Base-by-base conservation (phyloP, 345 rosid species). In the Syzygium aqueum region DNA sequence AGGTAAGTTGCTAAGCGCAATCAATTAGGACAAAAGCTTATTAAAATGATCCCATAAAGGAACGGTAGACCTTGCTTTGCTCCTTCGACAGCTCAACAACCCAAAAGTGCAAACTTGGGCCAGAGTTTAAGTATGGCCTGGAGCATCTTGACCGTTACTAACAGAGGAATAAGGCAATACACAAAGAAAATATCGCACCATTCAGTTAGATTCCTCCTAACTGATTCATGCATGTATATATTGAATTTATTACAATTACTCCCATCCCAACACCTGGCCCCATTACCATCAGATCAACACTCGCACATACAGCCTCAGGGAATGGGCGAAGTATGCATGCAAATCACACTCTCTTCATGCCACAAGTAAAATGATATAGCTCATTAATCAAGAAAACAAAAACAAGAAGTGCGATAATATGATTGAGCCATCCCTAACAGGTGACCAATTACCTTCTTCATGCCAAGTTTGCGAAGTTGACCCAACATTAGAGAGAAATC, bases 401-500 rank as follows among this genome's bases (percentile, higher is more conserved):
- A 83, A 82, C 8, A 56, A 51, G 33, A n/a, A 11, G 25, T 9
- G 59, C 27, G 40, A 37, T 43, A 13, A n/a, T 53, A 46, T 2
- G 3, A 46, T 73, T 33, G 12, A 73, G 22, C 49, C 80, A 73
- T 8, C 37, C 25, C 52, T 57, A 30, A 82, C 10, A 82, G 40
- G 30, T 51, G 57, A 63, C 50, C 61, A 27, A 50, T 6, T 90
- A 95, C 95, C 92, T 93, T 95, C 86, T 92, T 93, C 49, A n/a
- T 86, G 63, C 96, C 95, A 89, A 95, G 88, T 87, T 90, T 77
- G 65, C 94, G 95, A 86, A 97, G 95, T 89, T 90, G 91, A 84
- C 87, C 88, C 89, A 95, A 92, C 56, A 91, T 89, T 87, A 87
- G 89, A 33, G 93, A 88, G 91, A 96, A 95, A 92, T 96, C 99